These are phyloP conservation scores for Aspergillus cavernicola DNA, from an alignment of 495 filamentous ascomycete genomes.

Conservation along the genomic window DNA sequence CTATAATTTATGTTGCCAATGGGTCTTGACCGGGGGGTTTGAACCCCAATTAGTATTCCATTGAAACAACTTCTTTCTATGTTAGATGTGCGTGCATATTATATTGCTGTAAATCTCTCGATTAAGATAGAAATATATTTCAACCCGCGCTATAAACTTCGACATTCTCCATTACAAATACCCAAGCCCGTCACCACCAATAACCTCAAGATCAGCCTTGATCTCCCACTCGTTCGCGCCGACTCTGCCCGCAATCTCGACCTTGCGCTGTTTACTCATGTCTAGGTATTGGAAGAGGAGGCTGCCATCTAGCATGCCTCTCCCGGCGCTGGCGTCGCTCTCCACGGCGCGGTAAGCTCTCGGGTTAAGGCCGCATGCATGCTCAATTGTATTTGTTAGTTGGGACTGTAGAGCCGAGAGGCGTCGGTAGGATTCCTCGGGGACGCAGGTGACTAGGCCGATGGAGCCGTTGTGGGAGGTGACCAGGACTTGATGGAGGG, in stretches of 20 bases:
- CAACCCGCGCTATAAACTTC: no score
- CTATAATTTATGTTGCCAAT: no score
- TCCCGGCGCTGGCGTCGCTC: slow-evolving; percentile 45
- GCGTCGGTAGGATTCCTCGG: slow-evolving; percentile 78
- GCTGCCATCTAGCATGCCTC: slow-evolving; percentile 61
- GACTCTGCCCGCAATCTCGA: slow-evolving; percentile 66
- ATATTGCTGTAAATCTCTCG: no score
- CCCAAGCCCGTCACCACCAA: slow-evolving; percentile 57
- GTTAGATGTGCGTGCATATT: no score
- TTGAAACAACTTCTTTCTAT: no score
- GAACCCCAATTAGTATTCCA: no score
- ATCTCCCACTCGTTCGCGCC: slow-evolving; percentile 55
- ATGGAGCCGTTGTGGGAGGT: slow-evolving; percentile 70
- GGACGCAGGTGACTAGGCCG: slow-evolving; percentile 69
- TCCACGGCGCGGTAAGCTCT: slow-evolving; percentile 63
- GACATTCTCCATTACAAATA: no score
- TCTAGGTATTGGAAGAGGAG: slow-evolving; percentile 64
- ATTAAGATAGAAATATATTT: no score
- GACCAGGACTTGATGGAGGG: slow-evolving; percentile 59
- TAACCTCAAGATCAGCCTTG: slow-evolving; percentile 55
- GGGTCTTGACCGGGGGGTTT: no score
- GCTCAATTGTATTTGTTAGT: slow-evolving; percentile 69
- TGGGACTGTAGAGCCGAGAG: slow-evolving; percentile 79
- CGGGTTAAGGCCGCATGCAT: slow-evolving; percentile 76
- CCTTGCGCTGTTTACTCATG: slow-evolving; percentile 60